Conservation (phyloP, 441 rosid species). For the Pelargonium myrrhifolium region DNA sequence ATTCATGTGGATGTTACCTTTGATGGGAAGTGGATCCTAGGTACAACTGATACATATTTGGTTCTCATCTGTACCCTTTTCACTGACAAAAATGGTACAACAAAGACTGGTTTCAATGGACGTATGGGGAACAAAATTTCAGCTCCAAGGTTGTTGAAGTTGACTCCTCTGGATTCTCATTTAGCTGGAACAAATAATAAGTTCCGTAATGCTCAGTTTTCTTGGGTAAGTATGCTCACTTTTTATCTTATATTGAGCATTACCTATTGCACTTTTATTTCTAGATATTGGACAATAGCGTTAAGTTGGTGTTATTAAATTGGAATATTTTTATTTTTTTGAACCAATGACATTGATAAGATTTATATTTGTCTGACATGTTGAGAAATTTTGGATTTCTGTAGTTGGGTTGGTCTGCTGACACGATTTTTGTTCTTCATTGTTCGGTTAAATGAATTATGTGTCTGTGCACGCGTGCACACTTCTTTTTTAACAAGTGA, state of each 20-base stretch:
- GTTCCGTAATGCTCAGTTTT: conserved; percentile 85
- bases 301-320: no score
- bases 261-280: neutral
- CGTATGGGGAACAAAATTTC: conserved; percentile 95
- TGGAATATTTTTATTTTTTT: no score
- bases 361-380: no score
- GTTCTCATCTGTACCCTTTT: conserved; percentile 81
- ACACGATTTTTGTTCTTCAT: no score
- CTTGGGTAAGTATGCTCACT: conserved; percentile 57
- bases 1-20: conserved; percentile 89
- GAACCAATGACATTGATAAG: no score
- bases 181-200: conserved; percentile 71
- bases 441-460: no score
- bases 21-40: conserved; percentile 95
- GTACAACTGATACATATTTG: conserved; percentile 84
- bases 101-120: conserved; percentile 80
- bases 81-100: conserved; percentile 70
- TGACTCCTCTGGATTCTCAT: conserved; percentile 79
- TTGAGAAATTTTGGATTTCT: no score
- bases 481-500: no score
- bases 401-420: no score
- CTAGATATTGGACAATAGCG: neutral
- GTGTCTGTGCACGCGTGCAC: no score
- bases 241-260: conserved; percentile 5
- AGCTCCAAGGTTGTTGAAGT: conserved; percentile 83